phyloP scores from a whole-genome alignment of 345 rosid species.

The Ailanthus altissimus region DNA sequence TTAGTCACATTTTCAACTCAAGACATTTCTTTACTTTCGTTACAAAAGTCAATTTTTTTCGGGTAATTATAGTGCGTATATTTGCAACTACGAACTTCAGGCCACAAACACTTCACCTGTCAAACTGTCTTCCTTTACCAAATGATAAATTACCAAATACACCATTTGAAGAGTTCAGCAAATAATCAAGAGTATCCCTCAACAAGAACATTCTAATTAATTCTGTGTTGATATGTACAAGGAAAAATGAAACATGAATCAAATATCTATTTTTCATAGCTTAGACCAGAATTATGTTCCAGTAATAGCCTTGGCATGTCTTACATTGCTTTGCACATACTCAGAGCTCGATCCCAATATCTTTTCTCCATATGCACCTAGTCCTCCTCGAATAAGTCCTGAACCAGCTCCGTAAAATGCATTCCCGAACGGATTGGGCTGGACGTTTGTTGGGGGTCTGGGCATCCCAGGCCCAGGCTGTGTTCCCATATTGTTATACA shows the following conservation, averaged over 20 bases:
- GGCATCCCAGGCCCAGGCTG: conserved; percentile 73
- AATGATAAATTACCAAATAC: not conserved
- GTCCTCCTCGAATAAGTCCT: conserved; percentile 81
- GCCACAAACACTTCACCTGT: not conserved
- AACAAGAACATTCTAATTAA: not conserved
- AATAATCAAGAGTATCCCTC: not conserved
- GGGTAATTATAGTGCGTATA: not conserved
- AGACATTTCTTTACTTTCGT: not conserved
- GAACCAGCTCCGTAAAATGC: conserved; percentile 93
- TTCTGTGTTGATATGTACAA: not conserved
- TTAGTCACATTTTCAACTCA: not conserved
- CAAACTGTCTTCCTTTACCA: not conserved
- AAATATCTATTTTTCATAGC: not conserved
- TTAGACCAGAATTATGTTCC: conserved; percentile 6
- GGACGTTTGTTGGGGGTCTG: conserved; percentile 61
- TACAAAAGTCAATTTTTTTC: not conserved
- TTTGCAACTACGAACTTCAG: not conserved
- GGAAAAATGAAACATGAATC: not conserved
- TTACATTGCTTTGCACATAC: conserved; percentile 98
- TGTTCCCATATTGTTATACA: conserved; percentile 72
- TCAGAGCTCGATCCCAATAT: conserved; percentile 92
- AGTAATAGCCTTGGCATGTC: conserved; percentile 30
- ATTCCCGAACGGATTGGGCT: conserved; percentile 88
- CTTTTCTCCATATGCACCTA: conserved; percentile 94
- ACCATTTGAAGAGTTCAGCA: not conserved